Conservation (phyloP, 2,329 filamentous ascomycete genomes). For the Phyllosticta citrichinensis region DNA sequence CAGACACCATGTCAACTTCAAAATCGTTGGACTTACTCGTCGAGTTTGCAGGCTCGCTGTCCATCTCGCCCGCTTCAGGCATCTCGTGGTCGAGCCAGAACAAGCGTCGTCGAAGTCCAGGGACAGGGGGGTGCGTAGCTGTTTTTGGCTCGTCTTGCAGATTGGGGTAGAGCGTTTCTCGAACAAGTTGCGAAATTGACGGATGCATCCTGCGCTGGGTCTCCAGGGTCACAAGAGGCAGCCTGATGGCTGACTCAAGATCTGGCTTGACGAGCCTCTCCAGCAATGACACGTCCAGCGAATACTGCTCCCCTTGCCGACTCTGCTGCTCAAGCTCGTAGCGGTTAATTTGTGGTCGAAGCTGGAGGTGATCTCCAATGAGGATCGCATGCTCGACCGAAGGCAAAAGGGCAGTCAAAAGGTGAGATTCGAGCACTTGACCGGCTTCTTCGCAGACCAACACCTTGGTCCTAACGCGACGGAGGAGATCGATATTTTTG, state of each 20-base stretch:
- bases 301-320: constrained; percentile 37
- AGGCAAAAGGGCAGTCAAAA: constrained; percentile 49
- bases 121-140: constrained; percentile 35
- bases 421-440: constrained; percentile 56
- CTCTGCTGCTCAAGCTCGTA: constrained; percentile 45
- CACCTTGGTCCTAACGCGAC: constrained; percentile 43
- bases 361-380: constrained; percentile 55
- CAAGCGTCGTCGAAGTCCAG: constrained; percentile 43
- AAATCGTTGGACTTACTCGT: constrained; percentile 46
- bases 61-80: constrained; percentile 27
- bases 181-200: constrained; percentile 48
- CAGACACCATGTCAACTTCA: constrained; percentile 54
- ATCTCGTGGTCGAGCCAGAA: constrained; percentile 55
- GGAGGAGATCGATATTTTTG: constrained; percentile 42
- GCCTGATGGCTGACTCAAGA: constrained; percentile 1
- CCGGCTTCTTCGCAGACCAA: constrained; percentile 60
- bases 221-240: constrained; percentile 30
- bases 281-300: constrained; percentile 51
- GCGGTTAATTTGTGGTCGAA: constrained; percentile 49
- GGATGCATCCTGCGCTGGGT: constrained; percentile 59
- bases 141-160: constrained; percentile 42
- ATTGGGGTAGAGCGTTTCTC: constrained; percentile 46
- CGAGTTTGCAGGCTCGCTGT: neutral
- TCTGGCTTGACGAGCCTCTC: constrained; percentile 43
- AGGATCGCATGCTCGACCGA: constrained; percentile 51